Base-by-base conservation (phyloP, 352 stramenopile species). In the Phytopythium aichiense region DNA sequence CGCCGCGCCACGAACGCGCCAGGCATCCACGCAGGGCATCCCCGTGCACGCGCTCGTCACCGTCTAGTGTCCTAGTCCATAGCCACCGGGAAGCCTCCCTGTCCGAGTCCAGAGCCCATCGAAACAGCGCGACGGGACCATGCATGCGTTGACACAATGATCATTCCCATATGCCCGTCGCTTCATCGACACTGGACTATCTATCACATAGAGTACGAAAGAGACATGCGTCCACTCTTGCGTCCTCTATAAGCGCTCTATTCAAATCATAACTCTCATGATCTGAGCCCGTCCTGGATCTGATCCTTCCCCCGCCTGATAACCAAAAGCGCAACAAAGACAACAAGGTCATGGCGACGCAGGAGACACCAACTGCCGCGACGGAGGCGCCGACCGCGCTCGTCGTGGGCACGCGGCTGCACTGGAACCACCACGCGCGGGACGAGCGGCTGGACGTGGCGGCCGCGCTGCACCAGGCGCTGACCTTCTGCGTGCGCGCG, bases 361-460 rank as follows among this genome's bases (percentile, higher is more conserved):
- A n/a, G n/a, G n/a, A n/a, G n/a, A n/a, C n/a, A n/a, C n/a, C 35
- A 40, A 43, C 35, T 9, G 11, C 2, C 13, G 6, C 28, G 28
- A 16, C 25, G 5, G 48, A 33, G 13, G 38, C 42, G 18, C 42
- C 42, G 15, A 16, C 51, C 43, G 63, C 56, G 54, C 64, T 65
- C 5, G 74, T 91, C 16, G 79, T 91, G 16, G 80, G 67, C 28
- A 86, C 80, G 48, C 74, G 84, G 4, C 60, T 91, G 25, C 84
- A 93, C 61, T 93, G 84, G 84, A 74, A 74, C 60, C 89, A 76
- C 65, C 84, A 91, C 63, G 67, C 65, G 37, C 79, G 74, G 40
- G 53, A 71, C 53, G 54, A 73, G 18, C 56, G 60, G 20, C 72
- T 93, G 50, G 68, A 88, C 16, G 64, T 77, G 7, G 71, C 72